These are phyloP conservation scores for Yamadazyma paraphyllophila DNA, from an alignment of 805 yeast species.

Conservation along the genomic window DNA sequence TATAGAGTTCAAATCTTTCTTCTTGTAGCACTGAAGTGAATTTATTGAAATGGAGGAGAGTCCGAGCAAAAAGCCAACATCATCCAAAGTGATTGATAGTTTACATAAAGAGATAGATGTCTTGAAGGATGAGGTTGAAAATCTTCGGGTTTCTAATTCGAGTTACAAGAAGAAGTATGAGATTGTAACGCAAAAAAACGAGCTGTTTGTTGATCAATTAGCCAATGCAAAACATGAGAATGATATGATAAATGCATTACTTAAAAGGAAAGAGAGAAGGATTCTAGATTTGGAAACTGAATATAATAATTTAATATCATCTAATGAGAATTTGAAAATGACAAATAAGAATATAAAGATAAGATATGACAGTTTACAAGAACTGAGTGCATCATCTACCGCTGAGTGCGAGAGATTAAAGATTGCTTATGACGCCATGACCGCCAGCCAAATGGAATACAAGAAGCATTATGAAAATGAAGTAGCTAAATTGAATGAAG, in stretches of 20 bases:
- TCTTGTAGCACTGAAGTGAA: neutral
- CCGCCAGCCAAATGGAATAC: constrained; percentile 51
- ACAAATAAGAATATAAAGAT: constrained; percentile 50
- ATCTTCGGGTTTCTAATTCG: constrained; percentile 34
- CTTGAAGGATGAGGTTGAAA: constrained; percentile 46
- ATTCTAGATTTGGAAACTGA: constrained; percentile 64
- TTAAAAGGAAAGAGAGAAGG: constrained; percentile 69
- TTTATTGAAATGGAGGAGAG: constrained; percentile 20
- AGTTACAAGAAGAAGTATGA: constrained; percentile 56
- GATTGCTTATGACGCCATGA: constrained; percentile 56
- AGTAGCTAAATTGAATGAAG: constrained; percentile 33
- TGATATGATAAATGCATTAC: constrained; percentile 65
- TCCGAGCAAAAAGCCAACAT: constrained; percentile 21
- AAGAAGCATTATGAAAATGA: constrained; percentile 48
- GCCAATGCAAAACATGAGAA: constrained; percentile 75
- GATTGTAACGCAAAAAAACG: constrained; percentile 47
- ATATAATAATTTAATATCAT: constrained; percentile 45
- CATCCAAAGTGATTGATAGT: constrained; percentile 48
- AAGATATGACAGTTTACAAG: constrained; percentile 48
- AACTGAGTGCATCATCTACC: constrained; percentile 40
- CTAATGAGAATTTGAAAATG: constrained; percentile 48
- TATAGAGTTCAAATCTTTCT: neutral
- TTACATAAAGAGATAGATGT: constrained; percentile 46
- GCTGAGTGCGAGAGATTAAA: constrained; percentile 57
- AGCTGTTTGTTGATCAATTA: constrained; percentile 57